Evolutionary conservation across 2,329 filamentous ascomycete genomes (phyloP).

Genomic region (Bipolaris oryzae): DNA sequence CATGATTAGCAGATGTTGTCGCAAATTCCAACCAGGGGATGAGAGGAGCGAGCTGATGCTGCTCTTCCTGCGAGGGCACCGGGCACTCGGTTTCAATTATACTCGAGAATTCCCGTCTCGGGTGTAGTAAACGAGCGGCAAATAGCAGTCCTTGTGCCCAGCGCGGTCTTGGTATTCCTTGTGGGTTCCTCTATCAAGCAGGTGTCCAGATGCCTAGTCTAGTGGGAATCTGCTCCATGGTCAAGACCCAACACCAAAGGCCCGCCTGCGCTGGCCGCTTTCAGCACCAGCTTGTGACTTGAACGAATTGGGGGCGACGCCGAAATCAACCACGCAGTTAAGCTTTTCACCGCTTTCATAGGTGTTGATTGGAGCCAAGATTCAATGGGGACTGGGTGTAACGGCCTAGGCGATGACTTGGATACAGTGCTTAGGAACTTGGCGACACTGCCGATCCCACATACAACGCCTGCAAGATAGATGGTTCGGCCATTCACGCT

Average conservation of each 20-base stretch:
- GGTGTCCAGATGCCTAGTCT: slow-evolving; percentile 5
- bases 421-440: slow-evolving; percentile 33
- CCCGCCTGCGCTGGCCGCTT: slow-evolving; percentile 1
- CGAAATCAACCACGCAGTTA: slow-evolving; percentile 6
- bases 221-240: background rate
- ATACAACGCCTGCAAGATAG: background rate
- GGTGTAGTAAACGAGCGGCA: slow-evolving; percentile 15
- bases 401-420: slow-evolving; percentile 26
- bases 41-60: slow-evolving; percentile 17
- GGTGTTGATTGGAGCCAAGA: slow-evolving; percentile 23
- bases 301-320: slow-evolving; percentile 19
- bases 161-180: slow-evolving; percentile 28
- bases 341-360: slow-evolving; percentile 17
- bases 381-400: slow-evolving; percentile 17
- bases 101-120: slow-evolving; percentile 7
- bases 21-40: background rate
- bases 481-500: slow-evolving; percentile 14
- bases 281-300: slow-evolving; percentile 35
- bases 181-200: slow-evolving; percentile 32
- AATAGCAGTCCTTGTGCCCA: slow-evolving; percentile 6
- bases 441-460: slow-evolving; percentile 30
- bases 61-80: slow-evolving; percentile 5
- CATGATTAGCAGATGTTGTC: slow-evolving; percentile 29
- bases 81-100: slow-evolving; percentile 19
- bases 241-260: background rate